A percentile compares a stretch with the other conserved stretches of the same genome.
These are phyloP conservation scores for Phytomonas sp. DNA, from an alignment of 208 protist species.

Conservation along the genomic window DNA sequence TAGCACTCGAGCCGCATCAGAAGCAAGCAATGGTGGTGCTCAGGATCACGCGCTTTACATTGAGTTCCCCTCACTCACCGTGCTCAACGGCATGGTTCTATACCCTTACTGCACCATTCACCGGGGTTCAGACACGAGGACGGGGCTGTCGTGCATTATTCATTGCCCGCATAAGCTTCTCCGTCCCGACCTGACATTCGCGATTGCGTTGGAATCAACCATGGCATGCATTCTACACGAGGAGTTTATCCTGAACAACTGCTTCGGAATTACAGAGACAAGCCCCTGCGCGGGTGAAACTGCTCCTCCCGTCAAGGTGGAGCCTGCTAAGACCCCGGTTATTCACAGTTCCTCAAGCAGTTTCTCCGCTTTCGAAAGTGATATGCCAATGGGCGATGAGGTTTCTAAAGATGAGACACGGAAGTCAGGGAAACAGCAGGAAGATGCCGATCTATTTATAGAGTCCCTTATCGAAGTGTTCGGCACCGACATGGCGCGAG, in stretches of 20 bases:
- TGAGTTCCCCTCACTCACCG: constrained; percentile 33
- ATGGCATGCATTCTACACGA: constrained; percentile 57
- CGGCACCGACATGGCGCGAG: neutral
- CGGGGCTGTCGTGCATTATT: constrained; percentile 26
- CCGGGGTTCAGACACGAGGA: constrained; percentile 27
- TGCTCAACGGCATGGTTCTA: constrained; percentile 30
- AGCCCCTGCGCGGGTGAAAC: constrained; percentile 11
- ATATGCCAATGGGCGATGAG: neutral
- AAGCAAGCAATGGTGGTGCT: neutral
- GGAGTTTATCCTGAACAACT: constrained; percentile 47
- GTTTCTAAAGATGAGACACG: neutral
- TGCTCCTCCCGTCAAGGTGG: constrained; percentile 12
- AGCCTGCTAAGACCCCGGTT: constrained; percentile 15
- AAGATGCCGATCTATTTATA: neutral
- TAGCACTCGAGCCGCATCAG: neutral
- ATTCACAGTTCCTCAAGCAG: neutral
- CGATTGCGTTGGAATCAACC: constrained; percentile 62
- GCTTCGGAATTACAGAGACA: constrained; percentile 54
- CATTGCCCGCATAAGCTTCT: constrained; percentile 22
- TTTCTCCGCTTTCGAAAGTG: neutral
- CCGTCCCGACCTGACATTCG: constrained; percentile 68
- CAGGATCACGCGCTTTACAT: constrained; percentile 20
- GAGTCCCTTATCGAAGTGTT: neutral
- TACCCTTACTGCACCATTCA: constrained; percentile 38
- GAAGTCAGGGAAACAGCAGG: neutral